These are phyloP conservation scores for Rhizophagus clarus DNA, from an alignment of 192 early-diverging fungal species.

Conservation along the genomic window DNA sequence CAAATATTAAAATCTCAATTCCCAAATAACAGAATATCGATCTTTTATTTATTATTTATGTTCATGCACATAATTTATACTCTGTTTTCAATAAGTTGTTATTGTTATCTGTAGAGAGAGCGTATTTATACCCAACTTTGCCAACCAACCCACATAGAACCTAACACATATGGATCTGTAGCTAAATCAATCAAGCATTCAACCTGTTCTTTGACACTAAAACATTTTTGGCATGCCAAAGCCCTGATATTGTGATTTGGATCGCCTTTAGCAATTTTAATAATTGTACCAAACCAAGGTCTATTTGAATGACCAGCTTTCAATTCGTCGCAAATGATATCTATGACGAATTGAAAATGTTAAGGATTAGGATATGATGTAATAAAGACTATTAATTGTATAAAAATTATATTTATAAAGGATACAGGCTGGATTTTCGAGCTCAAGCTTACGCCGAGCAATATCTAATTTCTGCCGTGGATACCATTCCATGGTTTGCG, in stretches of 20 bases:
- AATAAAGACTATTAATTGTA: slow-evolving; percentile 40
- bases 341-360: background rate
- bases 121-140: slow-evolving; percentile 55
- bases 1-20: no score
- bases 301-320: slow-evolving; percentile 62
- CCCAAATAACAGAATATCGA: no score
- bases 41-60: no score
- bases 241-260: slow-evolving; percentile 48
- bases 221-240: slow-evolving; percentile 44
- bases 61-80: no score
- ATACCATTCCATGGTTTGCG: slow-evolving; percentile 66
- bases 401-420: background rate
- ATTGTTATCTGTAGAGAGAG: no score
- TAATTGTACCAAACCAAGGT: slow-evolving; percentile 48
- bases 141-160: slow-evolving; percentile 72
- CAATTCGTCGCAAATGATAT: slow-evolving; percentile 51
- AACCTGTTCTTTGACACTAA: slow-evolving; percentile 64
- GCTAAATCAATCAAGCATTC: slow-evolving; percentile 75
- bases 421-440: slow-evolving; percentile 68
- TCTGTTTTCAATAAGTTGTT: no score
- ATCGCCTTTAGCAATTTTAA: slow-evolving; percentile 56
- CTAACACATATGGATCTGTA: slow-evolving; percentile 70
- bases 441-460: slow-evolving; percentile 66
- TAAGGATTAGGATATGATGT: slow-evolving; percentile 18
- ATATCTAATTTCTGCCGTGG: slow-evolving; percentile 75